Base-by-base conservation (phyloP, 140 eudicot genomes). In the Oenanthe javanica region DNA sequence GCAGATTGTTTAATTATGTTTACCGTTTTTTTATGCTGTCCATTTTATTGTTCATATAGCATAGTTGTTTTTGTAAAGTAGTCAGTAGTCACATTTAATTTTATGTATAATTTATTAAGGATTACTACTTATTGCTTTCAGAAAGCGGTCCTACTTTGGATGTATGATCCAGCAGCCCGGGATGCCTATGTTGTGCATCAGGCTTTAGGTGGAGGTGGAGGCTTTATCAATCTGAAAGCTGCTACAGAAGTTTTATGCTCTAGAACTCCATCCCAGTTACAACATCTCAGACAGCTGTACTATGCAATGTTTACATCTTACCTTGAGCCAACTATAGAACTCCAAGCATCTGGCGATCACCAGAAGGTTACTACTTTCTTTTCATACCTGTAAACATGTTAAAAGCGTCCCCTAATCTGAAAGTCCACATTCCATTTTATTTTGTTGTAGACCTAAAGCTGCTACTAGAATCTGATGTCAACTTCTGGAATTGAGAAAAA, bases 81-180 rank as follows among this genome's bases (percentile, higher is more conserved):
- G 36, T 31, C 16, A 6, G 76, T 16, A 36, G 8, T 11, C 38
- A 4, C 14, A 6, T 16, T 19, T 46, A 16, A 25, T 71, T 46
- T 1, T 45, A n/a, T 18, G 6, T 45, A 2, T 21, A 46, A 2
- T 74, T 10, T 16, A 0, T 21, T 21, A n/a, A 45, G 31, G 2
- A 2, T 43, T 59, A 59, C 31, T 59, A 59, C 13, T 59, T 59
- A 21, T n/a, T 61, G 38, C 23, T 61, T n/a, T 72, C 82, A 90
- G 94, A 80, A 57, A 79, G 94, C 92, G 74, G 90, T 90, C 51
- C 21, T 86, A 46, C 89, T 88, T 71, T 90, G 94, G 94, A 88
- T 90, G 94, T 89, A 88, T 80, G 92, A 90, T 85, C 94, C 94
- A 86, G 89, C 94, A 59, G 81, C 82, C 77, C 86, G 92, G 49